A percentile compares a stretch with the other conserved stretches of the same genome.
phyloP scores from a whole-genome alignment of 257 asterid genomes.

The Solanum acaule region DNA sequence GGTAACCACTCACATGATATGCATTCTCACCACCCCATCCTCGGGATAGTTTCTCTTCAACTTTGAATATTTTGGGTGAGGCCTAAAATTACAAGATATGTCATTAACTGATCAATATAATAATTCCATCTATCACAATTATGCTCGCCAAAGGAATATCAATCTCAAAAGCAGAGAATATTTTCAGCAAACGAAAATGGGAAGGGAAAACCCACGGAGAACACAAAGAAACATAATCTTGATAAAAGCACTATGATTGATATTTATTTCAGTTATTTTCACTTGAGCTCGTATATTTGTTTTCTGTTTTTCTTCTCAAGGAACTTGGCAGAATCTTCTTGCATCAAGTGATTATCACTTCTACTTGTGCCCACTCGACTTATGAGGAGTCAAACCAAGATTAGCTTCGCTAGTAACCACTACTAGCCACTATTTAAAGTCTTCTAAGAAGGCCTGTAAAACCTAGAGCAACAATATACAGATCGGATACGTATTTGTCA shows the following conservation, averaged over 20 bases:
- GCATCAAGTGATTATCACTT: neutral
- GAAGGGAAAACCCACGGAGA: neutral
- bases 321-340: neutral
- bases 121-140: neutral
- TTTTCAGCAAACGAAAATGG: neutral
- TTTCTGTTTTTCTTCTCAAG: neutral
- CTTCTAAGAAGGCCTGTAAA: neutral
- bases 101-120: neutral
- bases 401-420: neutral
- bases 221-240: neutral
- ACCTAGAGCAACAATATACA: neutral
- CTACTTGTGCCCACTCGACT: neutral
- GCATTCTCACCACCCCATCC: slow-evolving; percentile 99
- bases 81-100: slow-evolving; percentile 41
- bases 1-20: slow-evolving; percentile 92
- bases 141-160: neutral
- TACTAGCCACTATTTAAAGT: neutral
- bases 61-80: slow-evolving; percentile 51
- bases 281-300: neutral
- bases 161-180: neutral
- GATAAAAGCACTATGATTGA: neutral
- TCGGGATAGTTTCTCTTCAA: slow-evolving; percentile 92
- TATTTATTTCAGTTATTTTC: neutral
- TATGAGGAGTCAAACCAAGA: neutral
- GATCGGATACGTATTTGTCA: neutral